Evolutionary conservation across 371 early-diverging fungal genomes (phyloP).

Genomic region (Polyrhizophydium stewartii): DNA sequence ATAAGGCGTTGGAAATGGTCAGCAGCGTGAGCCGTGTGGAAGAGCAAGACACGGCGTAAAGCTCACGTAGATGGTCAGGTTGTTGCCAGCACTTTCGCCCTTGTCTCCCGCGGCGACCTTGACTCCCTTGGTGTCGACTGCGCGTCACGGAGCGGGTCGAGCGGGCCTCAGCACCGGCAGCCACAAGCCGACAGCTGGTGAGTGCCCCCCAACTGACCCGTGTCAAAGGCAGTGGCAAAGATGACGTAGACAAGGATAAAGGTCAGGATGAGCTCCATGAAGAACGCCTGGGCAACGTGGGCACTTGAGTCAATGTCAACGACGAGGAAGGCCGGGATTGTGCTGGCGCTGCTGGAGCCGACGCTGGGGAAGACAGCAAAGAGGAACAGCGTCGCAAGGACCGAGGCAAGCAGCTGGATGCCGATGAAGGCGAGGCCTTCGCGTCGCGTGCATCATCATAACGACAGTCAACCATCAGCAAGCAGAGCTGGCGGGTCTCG

Average conservation of each 20-base stretch:
- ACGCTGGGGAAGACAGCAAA: conserved; percentile 53
- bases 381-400: conserved; percentile 51
- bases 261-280: conserved; percentile 59
- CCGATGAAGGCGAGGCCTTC: conserved; percentile 57
- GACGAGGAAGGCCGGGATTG: conserved; percentile 32
- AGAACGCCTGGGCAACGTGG: conserved; percentile 42
- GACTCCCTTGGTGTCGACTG: conserved; percentile 53
- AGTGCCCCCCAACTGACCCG: conserved; percentile 35
- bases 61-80: conserved; percentile 54
- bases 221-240: conserved; percentile 71
- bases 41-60: not conserved
- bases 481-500: not conserved
- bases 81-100: conserved; percentile 30
- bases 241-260: conserved; percentile 70
- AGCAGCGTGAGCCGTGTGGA: not conserved
- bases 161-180: too few relatives aligned
- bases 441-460: too few relatives aligned
- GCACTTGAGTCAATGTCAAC: conserved; percentile 33
- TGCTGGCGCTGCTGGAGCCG: conserved; percentile 26
- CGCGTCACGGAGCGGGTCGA: too few relatives aligned
- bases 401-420: conserved; percentile 55
- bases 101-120: conserved; percentile 29
- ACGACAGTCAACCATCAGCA: not conserved
- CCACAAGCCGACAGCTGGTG: not conserved
- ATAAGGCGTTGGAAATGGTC: not conserved